Evolutionary conservation across 78 protist genomes (phyloP), one percentile per base, ranked within the genome.

Genomic region (Mastigamoeba balamuthi): DNA sequence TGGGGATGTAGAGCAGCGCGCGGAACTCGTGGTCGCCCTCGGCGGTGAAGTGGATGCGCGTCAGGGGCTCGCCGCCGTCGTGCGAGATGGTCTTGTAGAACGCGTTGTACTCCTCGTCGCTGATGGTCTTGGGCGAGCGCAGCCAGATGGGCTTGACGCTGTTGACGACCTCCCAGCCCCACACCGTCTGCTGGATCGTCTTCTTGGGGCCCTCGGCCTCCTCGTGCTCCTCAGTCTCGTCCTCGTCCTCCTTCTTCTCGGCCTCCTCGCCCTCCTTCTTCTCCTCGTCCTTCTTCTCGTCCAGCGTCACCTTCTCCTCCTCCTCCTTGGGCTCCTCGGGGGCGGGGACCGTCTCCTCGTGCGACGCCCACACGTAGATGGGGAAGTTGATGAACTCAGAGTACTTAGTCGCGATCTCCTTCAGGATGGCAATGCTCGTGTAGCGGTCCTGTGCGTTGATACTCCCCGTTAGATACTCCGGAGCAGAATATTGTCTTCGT

Each of bases 71-170:
- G 38, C 89, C 92, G 69, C 41, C 39, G 70, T 83, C 86, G 79
- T 88, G 86, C 71, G 91, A 66, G 39, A 94, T 29, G 17, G 93
- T 41, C 93, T 93, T 91, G 93, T 87, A 98, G 91, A 98, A 98
- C 27, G 66, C 76, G 75, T 48, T 66, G 84, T 96, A 96, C 81
- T 96, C 99, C 69, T 93, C 97, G 6, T 93, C 89, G 40, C 67
- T 75, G 77, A 97, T 73, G 7, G 95, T 98, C 25, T 78, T 38
- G 3, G 97, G 83, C 66, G 40, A n/a, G 76, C 97, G 88, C 33
- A 82, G 82, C 99, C 99, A 98, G 78, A 98, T 86, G 48, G 99
- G 98, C 87, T 92, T 91, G 85, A 53, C 44, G 64, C 80, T 70
- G 88, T 98, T 98, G 69, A 96, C 25, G 4, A 66, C 81, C 48